These are phyloP conservation scores for Mercurialis annua DNA, from an alignment of 345 rosid genomes.

Conservation along the genomic window DNA sequence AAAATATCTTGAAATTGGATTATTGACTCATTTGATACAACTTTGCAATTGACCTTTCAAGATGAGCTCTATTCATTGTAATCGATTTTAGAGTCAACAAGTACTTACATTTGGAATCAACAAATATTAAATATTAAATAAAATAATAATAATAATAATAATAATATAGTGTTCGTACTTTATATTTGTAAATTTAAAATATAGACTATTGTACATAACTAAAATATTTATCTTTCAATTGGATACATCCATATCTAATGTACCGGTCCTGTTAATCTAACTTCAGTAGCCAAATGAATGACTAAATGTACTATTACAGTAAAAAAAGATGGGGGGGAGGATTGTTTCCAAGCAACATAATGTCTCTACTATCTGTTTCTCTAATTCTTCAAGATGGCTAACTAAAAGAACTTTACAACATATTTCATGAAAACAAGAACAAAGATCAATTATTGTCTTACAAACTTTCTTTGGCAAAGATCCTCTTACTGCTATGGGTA, in stretches of 20 bases:
- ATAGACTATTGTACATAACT: neutral
- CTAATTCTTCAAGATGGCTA: neutral
- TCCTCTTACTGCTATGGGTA: neutral
- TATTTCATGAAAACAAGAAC: neutral
- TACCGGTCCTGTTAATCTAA: neutral
- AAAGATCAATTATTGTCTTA: neutral
- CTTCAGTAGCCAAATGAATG: slow-evolving; percentile 5
- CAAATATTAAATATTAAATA: neutral
- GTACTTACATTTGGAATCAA: neutral
- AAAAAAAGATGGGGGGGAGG: neutral
- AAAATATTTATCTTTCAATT: neutral
- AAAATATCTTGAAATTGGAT: slow-evolving; percentile 10
- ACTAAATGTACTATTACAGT: slow-evolving; percentile 3
- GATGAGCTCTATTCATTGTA: neutral
- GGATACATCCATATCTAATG: slow-evolving; percentile 9
- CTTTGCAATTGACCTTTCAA: slow-evolving; percentile 8
- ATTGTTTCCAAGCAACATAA: neutral
- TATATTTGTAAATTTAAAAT: too few relatives aligned
- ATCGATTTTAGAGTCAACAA: neutral
- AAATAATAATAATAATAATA: neutral
- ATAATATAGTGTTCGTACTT: too few relatives aligned
- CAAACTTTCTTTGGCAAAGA: neutral
- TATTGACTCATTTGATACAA: neutral
- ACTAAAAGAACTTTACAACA: neutral
- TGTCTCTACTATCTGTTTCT: neutral